Evolutionary conservation across 495 filamentous ascomycete genomes (phyloP).

Genomic region (Penicillium lividum): DNA sequence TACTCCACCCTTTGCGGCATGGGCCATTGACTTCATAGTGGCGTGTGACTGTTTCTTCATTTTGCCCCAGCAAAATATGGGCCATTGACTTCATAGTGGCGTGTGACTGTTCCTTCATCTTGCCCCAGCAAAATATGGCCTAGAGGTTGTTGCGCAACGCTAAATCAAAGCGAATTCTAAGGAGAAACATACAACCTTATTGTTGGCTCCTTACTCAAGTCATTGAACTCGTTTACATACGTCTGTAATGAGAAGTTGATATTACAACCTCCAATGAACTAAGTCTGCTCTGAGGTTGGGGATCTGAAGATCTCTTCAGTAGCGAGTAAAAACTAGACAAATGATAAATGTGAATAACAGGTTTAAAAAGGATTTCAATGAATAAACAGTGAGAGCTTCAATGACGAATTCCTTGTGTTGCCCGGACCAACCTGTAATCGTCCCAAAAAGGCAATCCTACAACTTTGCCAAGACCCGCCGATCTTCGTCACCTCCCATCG

Average conservation of each 20-base stretch:
- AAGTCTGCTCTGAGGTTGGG: no score
- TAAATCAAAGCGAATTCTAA: not conserved
- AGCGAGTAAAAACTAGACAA: no score
- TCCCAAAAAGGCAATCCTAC: constrained; percentile 36
- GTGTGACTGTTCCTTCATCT: not conserved
- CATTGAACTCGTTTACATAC: not conserved
- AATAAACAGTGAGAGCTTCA: not conserved
- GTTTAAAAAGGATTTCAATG: no score
- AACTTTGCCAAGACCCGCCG: constrained; percentile 38
- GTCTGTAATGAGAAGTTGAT: no score
- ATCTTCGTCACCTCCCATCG: constrained; percentile 12
- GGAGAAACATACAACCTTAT: not conserved
- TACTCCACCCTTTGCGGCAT: not conserved
- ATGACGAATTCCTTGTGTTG: constrained; percentile 34
- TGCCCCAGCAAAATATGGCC: not conserved
- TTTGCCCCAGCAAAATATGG: not conserved
- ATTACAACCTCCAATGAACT: no score
- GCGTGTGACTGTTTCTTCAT: not conserved
- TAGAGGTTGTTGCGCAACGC: not conserved
- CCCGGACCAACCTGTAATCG: constrained; percentile 31
- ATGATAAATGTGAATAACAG: no score
- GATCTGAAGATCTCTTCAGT: no score
- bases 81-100: not conserved
- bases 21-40: not conserved
- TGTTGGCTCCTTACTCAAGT: not conserved